Evolutionary conservation across 139 green algal species (phyloP).

Genomic region (Ulvella scutata): DNA sequence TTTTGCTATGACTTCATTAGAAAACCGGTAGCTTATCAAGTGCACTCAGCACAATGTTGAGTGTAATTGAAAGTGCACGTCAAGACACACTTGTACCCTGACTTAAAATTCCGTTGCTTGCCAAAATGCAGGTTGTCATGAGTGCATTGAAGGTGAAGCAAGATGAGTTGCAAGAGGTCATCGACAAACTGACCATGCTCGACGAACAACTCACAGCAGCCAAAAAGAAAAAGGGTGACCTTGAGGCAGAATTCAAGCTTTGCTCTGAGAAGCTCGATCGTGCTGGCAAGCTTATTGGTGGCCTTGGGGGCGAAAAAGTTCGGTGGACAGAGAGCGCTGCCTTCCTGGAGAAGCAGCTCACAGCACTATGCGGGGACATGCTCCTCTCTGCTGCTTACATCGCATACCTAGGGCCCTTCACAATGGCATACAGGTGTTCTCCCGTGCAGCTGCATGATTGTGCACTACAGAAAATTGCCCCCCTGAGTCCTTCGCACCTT

Average conservation of each 20-base stretch:
- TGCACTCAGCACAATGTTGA: too few relatives aligned
- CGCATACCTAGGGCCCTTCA: slow-evolving; percentile 60
- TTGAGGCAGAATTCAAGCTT: slow-evolving; percentile 54
- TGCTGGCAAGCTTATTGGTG: slow-evolving; percentile 56
- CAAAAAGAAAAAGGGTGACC: slow-evolving; percentile 45
- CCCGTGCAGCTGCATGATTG: slow-evolving; percentile 28
- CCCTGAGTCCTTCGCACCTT: too few relatives aligned
- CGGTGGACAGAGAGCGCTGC: slow-evolving; percentile 46
- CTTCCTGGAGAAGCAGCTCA: slow-evolving; percentile 17
- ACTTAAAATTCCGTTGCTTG: too few relatives aligned
- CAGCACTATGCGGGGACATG: slow-evolving; percentile 46
- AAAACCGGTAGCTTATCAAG: too few relatives aligned
- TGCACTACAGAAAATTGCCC: slow-evolving; percentile 25
- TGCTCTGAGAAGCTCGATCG: slow-evolving; percentile 56
- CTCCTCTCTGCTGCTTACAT: slow-evolving; percentile 45
- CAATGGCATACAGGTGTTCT: slow-evolving; percentile 31
- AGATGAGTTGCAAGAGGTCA: slow-evolving; percentile 22
- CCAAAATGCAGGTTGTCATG: neutral
- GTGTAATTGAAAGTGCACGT: too few relatives aligned
- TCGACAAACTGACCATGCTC: slow-evolving; percentile 50
- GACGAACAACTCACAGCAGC: slow-evolving; percentile 39
- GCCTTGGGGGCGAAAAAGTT: slow-evolving; percentile 48
- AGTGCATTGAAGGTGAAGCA: neutral
- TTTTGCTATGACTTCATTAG: too few relatives aligned
- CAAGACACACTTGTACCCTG: too few relatives aligned